Percentiles rank a stretch among this genome's conserved stretches.
These are phyloP conservation scores for Sanguinoderma infundibulare DNA, from an alignment of 1,284 basidiomycete species.

Conservation along the genomic window DNA sequence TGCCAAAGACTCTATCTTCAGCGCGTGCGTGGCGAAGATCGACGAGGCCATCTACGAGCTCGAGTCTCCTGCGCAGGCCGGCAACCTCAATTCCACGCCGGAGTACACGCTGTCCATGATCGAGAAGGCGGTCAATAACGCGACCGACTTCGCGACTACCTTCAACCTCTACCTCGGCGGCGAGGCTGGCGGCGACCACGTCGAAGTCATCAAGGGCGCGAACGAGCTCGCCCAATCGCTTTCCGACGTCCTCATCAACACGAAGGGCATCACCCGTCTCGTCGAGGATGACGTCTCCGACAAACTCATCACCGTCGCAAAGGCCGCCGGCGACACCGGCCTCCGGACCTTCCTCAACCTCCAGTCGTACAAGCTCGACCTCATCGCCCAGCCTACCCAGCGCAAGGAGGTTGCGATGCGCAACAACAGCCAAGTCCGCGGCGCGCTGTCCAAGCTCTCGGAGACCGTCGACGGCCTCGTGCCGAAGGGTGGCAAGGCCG, in stretches of 20 bases:
- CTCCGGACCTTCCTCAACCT: slow-evolving; percentile 94
- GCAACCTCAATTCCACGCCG: slow-evolving; percentile 95
- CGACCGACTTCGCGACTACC: slow-evolving; percentile 94
- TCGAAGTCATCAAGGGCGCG: slow-evolving; percentile 97
- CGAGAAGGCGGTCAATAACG: slow-evolving; percentile 93
- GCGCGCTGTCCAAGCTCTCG: slow-evolving; percentile 84
- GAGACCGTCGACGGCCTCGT: slow-evolving; percentile 87
- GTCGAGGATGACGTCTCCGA: slow-evolving; percentile 90
- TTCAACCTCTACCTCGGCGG: slow-evolving; percentile 93
- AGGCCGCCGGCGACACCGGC: slow-evolving; percentile 84
- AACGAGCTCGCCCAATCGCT: slow-evolving; percentile 96
- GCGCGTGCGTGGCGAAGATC: slow-evolving; percentile 96
- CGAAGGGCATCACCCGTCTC: slow-evolving; percentile 95
- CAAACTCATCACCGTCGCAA: slow-evolving; percentile 87
- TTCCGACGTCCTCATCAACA: slow-evolving; percentile 89
- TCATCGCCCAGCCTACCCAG: slow-evolving; percentile 69
- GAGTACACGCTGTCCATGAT: slow-evolving; percentile 99
- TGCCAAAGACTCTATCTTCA: slow-evolving; percentile 88
- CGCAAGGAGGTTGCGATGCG: slow-evolving; percentile 89
- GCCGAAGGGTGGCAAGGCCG: slow-evolving; percentile 81
- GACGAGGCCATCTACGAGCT: slow-evolving; percentile 98
- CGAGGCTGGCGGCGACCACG: slow-evolving; percentile 91
- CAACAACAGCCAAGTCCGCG: slow-evolving; percentile 87
- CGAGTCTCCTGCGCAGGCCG: slow-evolving; percentile 92
- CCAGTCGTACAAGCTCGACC: slow-evolving; percentile 92